Evolutionary conservation across 2,329 filamentous ascomycete genomes (phyloP), one percentile per base, ranked within the genome.

Genomic region (Claviceps humidiphila): DNA sequence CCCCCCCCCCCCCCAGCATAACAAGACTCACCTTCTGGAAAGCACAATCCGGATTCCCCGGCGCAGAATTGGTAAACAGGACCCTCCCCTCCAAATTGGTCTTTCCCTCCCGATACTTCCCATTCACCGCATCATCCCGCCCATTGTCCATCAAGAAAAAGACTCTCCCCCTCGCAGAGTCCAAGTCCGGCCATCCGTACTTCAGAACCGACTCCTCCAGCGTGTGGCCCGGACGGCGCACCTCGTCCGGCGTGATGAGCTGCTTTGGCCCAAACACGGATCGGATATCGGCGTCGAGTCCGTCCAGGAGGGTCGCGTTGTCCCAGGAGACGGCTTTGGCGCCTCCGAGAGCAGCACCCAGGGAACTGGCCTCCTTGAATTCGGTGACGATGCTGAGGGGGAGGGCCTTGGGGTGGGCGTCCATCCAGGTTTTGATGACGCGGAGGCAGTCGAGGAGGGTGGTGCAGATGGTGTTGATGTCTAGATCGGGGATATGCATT

Each of bases 141-240:
- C 71, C 69, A 57, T 76, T 75, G 59, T 76, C 74, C 63, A 76
- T 74, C 56, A 71, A 68, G 64, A 76, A 76, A 54, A 75, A 65
- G 58, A 76, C 67, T 34, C 69, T 66, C 4, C 73, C 73, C 11
- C 72, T 62, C 0, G 69, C 67, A 2, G 66, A 65, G 2, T 70
- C 64, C 2, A 77, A 63, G 13, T 67, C 66, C 0, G 74, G 74
- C 73, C 74, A 76, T n/a, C 74, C 74, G 51, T 69, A 52, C 47
- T 63, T 55, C n/a, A 76, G 60, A 1, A 76, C 63, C 4, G 68
- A 70, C 54, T 72, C 56, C 56, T 76, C 74, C 13, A 77, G 67
- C 0, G 72, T 74, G 24, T 71, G 52, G 43, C 64, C 63, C 0
- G 55, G 58, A 9, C 64, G 59, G 24, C 72, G 69, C 1, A 76